Evolutionary conservation across 2,329 filamentous ascomycete genomes (phyloP), one percentile per base, ranked within the genome.

Genomic region (Elsinoe fawcettii): DNA sequence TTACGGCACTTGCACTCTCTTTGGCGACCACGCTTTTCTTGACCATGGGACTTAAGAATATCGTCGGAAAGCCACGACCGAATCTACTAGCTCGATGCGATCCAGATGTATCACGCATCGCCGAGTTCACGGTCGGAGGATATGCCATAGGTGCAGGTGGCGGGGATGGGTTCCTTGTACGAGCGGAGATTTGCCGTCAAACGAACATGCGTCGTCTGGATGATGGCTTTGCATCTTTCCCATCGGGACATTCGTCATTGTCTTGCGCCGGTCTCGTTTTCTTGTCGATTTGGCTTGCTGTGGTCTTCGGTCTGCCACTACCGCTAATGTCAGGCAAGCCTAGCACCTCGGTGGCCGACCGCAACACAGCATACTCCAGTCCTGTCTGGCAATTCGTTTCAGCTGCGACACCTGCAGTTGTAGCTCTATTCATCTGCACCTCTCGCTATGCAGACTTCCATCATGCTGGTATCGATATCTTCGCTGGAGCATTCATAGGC

Each of bases 391-490:
- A 53, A 30, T 23, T 51, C 5, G 23, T 30, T 16, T 22, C 20
- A 9, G 18, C 27, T 23, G 5, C 39, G 30, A n/a, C 32, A 23
- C 51, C 51, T 2, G 18, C 34, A 7, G 51, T 84, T 58, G 75
- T 81, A 1, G 86, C 90, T 3, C 80, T 90, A 61, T 96, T 90
- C 73, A 87, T 96, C 61, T 80, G 86, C 14, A 82, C 85, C 25
- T 92, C 89, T 1, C 86, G 92, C 7, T 97, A 86, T 80, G 90
- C 86, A 59, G 86, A 96, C 70, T 95, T 86, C 74, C 84, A 88
- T 36, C 92, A 97, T 70, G 88, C 92, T 69, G 90, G 86, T n/a
- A 92, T 96, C 68, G 92, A 97, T 62, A 88, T 96, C 62, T 73
- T 96, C 2, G 89, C 87, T 61, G 92, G 92, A n/a, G 86, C 85